Percentiles rank a stretch among this genome's conserved stretches.
phyloP scores from a whole-genome alignment of 140 eudicot genomes.

The Senecio squalidus region DNA sequence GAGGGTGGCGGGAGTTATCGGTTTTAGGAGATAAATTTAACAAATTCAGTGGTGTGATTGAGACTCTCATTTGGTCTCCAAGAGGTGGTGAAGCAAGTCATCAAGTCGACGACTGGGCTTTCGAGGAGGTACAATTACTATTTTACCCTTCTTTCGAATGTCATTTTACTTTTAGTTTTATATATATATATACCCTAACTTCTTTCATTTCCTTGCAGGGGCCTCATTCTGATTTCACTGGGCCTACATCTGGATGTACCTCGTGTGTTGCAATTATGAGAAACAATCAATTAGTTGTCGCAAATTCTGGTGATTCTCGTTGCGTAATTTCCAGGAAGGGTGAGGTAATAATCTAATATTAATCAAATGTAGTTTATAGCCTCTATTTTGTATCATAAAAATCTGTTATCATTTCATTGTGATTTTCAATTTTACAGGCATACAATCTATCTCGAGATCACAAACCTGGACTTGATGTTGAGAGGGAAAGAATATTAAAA shows the following conservation, averaged over 20 bases:
- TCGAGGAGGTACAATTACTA: slow-evolving; percentile 64
- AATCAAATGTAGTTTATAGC: neutral
- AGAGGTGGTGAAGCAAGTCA: slow-evolving; percentile 68
- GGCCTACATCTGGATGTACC: slow-evolving; percentile 97
- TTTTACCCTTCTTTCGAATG: neutral
- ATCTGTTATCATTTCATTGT: no score
- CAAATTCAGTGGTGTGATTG: slow-evolving; percentile 84
- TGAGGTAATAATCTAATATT: slow-evolving; percentile 49
- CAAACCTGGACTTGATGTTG: slow-evolving; percentile 87
- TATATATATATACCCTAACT: neutral
- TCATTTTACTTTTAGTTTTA: neutral
- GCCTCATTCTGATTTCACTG: slow-evolving; percentile 95
- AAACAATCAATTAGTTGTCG: slow-evolving; percentile 72
- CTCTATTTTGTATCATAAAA: no score
- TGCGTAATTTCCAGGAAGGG: slow-evolving; percentile 96
- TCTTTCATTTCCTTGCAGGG: slow-evolving; percentile 44
- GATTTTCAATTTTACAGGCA: slow-evolving; percentile 55
- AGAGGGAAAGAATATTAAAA: slow-evolving; percentile 80
- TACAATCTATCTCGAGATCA: slow-evolving; percentile 88
- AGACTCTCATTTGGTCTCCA: slow-evolving; percentile 93
- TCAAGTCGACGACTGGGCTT: slow-evolving; percentile 83
- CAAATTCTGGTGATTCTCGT: slow-evolving; percentile 98
- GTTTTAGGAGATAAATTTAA: slow-evolving; percentile 80
- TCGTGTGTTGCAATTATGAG: slow-evolving; percentile 88
- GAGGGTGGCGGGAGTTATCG: slow-evolving; percentile 99